Evolutionary conservation across 768 basidiomycete species (phyloP).

Genomic region (Mycena sanguinolenta): DNA sequence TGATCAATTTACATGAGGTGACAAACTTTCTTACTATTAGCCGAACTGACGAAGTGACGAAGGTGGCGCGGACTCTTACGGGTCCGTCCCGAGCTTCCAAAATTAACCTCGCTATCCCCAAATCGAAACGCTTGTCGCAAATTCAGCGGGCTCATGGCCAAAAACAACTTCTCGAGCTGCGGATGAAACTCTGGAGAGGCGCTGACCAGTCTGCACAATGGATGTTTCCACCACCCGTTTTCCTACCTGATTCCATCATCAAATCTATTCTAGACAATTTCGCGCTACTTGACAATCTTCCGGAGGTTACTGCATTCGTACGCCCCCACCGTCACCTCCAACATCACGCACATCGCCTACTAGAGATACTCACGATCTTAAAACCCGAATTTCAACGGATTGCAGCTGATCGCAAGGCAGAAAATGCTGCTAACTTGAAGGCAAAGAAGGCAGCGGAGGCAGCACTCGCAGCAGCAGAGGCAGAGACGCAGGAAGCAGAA

Average conservation of each 20-base stretch:
- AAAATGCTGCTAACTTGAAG: background rate
- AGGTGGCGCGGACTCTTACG: too few species aligned
- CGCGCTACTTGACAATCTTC: background rate
- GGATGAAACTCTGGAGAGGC: background rate
- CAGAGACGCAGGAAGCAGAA: too few species aligned
- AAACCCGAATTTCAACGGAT: background rate
- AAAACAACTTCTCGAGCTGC: background rate
- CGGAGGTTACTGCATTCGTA: background rate
- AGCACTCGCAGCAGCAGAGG: too few species aligned
- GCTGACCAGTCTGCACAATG: slow-evolving; percentile 6
- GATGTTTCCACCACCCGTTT: slow-evolving; percentile 24
- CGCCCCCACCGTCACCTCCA: background rate
- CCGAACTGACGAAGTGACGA: too few species aligned
- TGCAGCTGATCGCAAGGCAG: background rate
- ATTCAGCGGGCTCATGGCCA: background rate
- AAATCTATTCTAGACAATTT: slow-evolving; percentile 31
- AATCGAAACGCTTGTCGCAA: background rate
- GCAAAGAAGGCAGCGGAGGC: background rate
- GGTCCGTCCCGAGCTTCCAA: background rate
- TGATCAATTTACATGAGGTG: too few species aligned
- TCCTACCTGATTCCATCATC: slow-evolving; percentile 32
- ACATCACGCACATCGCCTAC: background rate
- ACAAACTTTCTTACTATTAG: too few species aligned
- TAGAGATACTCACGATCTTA: background rate
- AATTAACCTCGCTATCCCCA: background rate